Conservation (phyloP, 495 filamentous ascomycete species). For the Monascus purpureus region DNA sequence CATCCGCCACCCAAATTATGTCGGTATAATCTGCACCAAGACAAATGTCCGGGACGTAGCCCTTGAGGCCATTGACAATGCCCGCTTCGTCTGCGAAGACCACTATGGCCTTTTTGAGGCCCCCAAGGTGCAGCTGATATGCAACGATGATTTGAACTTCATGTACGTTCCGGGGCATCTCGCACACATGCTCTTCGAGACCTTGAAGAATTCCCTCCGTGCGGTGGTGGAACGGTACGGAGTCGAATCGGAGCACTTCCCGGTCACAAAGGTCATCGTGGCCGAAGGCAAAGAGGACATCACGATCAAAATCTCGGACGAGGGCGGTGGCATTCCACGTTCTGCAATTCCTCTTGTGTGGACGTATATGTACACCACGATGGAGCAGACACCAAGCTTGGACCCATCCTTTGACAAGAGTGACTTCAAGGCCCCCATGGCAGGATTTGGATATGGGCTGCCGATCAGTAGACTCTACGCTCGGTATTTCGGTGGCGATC, state of each 20-base stretch:
- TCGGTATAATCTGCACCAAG: slow-evolving; percentile 97
- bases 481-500: slow-evolving; percentile 89
- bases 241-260: slow-evolving; percentile 87
- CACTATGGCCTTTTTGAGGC: slow-evolving; percentile 97
- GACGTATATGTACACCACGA: slow-evolving; percentile 99
- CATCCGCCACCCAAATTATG: slow-evolving; percentile 77
- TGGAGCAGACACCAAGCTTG: slow-evolving; percentile 84
- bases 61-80: slow-evolving; percentile 94
- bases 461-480: slow-evolving; percentile 91
- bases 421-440: slow-evolving; percentile 99
- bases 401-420: slow-evolving; percentile 98
- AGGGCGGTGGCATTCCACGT: slow-evolving; percentile 88
- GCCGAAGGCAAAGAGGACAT: slow-evolving; percentile 97
- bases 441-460: slow-evolving; percentile 91
- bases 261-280: slow-evolving; percentile 91
- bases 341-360: slow-evolving; percentile 89
- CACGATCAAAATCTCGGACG: slow-evolving; percentile 93
- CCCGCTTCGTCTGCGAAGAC: slow-evolving; percentile 95
- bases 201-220: slow-evolving; percentile 92
- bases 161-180: slow-evolving; percentile 99
- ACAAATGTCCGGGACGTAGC: slow-evolving; percentile 95
- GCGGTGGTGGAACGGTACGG: slow-evolving; percentile 95
- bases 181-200: slow-evolving; percentile 98
- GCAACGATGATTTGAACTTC: slow-evolving; percentile 83
- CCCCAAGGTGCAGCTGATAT: slow-evolving; percentile 91